phyloP scores from a whole-genome alignment of 352 stramenopile genomes.

The Globisporangium barbulae region DNA sequence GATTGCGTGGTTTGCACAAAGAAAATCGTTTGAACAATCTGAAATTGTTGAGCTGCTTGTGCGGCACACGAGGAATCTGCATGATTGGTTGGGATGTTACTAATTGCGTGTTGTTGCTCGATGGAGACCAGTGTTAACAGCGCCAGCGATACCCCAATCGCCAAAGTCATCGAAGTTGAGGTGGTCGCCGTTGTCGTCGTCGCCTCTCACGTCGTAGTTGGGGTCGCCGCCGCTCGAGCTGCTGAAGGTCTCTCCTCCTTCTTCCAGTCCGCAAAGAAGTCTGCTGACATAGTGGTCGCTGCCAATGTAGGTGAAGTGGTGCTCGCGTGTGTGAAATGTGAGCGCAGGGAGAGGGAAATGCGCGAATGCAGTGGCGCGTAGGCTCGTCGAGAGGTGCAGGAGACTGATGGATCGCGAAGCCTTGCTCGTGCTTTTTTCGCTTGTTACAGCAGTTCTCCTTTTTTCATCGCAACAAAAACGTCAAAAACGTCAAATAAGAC shows the following conservation, averaged over 20 bases:
- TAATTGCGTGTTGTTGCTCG: no score
- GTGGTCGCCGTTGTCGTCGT: conserved; percentile 15
- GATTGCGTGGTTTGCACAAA: no score
- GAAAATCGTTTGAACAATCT: no score
- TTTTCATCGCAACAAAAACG: background rate
- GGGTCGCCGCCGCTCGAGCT: conserved; percentile 17
- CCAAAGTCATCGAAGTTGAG: no score
- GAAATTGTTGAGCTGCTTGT: no score
- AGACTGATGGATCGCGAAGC: background rate
- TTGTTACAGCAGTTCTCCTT: background rate
- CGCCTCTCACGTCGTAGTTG: conserved; percentile 7
- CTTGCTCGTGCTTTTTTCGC: background rate
- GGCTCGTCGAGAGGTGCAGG: background rate
- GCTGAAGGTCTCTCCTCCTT: conserved; percentile 58
- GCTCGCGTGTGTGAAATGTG: background rate
- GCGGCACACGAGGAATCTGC: no score
- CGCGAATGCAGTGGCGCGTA: no score
- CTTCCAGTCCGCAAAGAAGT: conserved; percentile 89
- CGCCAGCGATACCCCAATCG: no score
- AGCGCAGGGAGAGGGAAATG: no score
- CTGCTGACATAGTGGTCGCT: conserved; percentile 64
- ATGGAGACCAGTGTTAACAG: no score
- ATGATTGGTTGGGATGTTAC: no score
- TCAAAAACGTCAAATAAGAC: no score
- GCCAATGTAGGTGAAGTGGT: background rate